Percentiles rank a stretch among this genome's conserved stretches.
Evolutionary conservation across 2,329 filamentous ascomycete genomes (phyloP).

Genomic region (Neofusicoccum umdonicola): DNA sequence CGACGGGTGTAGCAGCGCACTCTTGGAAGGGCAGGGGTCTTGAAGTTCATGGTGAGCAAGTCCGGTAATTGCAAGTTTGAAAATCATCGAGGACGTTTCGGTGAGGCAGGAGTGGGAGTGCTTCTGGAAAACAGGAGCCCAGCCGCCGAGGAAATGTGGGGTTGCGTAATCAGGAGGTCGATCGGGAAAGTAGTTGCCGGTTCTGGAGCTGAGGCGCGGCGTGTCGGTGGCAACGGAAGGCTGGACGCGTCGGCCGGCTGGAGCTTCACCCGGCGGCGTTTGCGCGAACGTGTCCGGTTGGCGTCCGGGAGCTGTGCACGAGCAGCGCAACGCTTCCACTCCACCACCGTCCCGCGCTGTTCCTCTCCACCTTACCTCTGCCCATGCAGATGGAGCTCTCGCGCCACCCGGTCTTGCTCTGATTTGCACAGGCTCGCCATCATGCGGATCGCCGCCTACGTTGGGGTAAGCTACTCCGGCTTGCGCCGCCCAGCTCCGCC

Average conservation of each 20-base stretch:
- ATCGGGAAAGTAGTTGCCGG: not conserved
- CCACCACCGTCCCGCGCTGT: not conserved
- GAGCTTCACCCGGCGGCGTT: conserved; percentile 13
- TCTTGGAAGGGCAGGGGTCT: too few relatives aligned
- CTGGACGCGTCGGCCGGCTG: not conserved
- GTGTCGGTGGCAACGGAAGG: not conserved
- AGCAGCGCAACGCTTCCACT: conserved; percentile 3
- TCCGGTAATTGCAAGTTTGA: too few relatives aligned
- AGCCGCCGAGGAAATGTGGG: not conserved
- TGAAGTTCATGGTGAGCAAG: too few relatives aligned
- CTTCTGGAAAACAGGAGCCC: not conserved
- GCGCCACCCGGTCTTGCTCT: conserved; percentile 2
- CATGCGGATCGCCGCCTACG: conserved; percentile 18
- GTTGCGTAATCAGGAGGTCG: not conserved
- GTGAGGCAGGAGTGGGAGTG: not conserved
- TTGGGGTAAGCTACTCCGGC: conserved; percentile 17
- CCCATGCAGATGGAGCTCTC: conserved; percentile 14
- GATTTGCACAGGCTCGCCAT: conserved; percentile 10
- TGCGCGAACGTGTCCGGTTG: conserved; percentile 17
- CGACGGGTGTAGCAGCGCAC: too few relatives aligned
- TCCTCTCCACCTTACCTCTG: not conserved
- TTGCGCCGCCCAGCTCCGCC: not conserved
- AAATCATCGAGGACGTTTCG: too few relatives aligned
- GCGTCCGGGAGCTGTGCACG: conserved; percentile 6
- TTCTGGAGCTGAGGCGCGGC: not conserved